Evolutionary conservation across 1,139 yeast genomes (phyloP).

Genomic region (Scheffersomyces cryptocercus): DNA sequence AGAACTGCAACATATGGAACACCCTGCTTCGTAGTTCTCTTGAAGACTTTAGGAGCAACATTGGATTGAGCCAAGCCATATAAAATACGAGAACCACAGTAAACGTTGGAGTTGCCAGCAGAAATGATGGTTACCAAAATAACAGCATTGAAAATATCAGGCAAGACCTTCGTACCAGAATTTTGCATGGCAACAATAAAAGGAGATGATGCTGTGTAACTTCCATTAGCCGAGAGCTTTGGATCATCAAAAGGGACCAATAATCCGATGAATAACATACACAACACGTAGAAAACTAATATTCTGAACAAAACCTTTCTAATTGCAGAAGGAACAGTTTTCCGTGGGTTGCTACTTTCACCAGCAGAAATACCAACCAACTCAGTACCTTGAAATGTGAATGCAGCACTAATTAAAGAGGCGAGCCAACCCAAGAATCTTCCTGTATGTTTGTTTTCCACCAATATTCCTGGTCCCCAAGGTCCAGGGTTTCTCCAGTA

Average conservation of each 20-base stretch:
- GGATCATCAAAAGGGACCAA: slow-evolving; percentile 17
- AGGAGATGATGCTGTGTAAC: slow-evolving; percentile 48
- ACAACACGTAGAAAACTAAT: slow-evolving; percentile 13
- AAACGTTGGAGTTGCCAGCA: slow-evolving; percentile 18
- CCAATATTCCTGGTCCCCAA: slow-evolving; percentile 17
- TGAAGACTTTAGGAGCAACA: slow-evolving; percentile 14
- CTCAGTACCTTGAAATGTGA: slow-evolving; percentile 23
- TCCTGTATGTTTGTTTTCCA: slow-evolving; percentile 6
- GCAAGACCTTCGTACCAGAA: slow-evolving; percentile 43
- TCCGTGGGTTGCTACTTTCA: slow-evolving; percentile 14
- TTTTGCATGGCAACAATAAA: slow-evolving; percentile 45
- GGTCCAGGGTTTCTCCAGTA: slow-evolving; percentile 25
- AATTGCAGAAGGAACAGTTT: slow-evolving; percentile 13
- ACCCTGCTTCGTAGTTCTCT: slow-evolving; percentile 7
- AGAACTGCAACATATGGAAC: slow-evolving; percentile 8
- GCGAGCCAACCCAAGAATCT: slow-evolving; percentile 20
- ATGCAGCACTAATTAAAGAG: slow-evolving; percentile 20
- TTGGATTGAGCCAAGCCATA: slow-evolving; percentile 16
- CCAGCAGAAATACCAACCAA: slow-evolving; percentile 17
- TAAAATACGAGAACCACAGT: slow-evolving; percentile 15
- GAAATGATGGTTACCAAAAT: slow-evolving; percentile 17
- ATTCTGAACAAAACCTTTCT: slow-evolving; percentile 15
- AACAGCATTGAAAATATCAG: slow-evolving; percentile 14
- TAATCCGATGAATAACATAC: slow-evolving; percentile 15
- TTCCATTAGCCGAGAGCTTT: slow-evolving; percentile 13